Evolutionary conservation across 345 rosid genomes (phyloP).

Genomic region (Aquilaria sinensis): DNA sequence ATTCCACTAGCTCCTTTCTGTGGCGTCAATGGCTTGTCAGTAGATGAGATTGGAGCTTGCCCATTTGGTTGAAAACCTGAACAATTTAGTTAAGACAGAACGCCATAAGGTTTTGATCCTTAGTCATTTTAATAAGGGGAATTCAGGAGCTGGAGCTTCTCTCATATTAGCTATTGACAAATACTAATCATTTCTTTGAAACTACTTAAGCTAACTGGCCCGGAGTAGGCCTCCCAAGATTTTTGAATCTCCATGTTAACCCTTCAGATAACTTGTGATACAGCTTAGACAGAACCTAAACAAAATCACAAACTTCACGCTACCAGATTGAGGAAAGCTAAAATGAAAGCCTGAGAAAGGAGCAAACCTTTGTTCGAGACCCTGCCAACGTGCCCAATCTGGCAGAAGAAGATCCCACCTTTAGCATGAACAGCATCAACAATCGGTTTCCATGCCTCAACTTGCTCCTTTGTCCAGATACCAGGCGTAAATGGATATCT

Average conservation of each 20-base stretch:
- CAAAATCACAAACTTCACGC: too few species aligned
- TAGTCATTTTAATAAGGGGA: not conserved
- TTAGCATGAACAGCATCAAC: slow-evolving; percentile 82
- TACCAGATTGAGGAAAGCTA: too few species aligned
- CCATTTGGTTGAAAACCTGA: slow-evolving; percentile 62
- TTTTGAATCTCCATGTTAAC: too few species aligned
- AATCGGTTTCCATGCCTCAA: slow-evolving; percentile 85
- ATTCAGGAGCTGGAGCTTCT: not conserved
- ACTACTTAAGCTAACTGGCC: too few species aligned
- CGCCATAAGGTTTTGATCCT: too few species aligned
- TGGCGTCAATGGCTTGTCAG: slow-evolving; percentile 50
- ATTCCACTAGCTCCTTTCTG: slow-evolving; percentile 33
- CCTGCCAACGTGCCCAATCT: slow-evolving; percentile 71
- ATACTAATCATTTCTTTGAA: too few species aligned
- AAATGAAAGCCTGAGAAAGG: too few species aligned
- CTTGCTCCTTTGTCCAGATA: slow-evolving; percentile 76
- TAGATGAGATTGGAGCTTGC: slow-evolving; percentile 52
- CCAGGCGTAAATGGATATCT: slow-evolving; percentile 53
- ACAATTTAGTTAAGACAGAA: too few species aligned
- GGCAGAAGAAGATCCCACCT: slow-evolving; percentile 70
- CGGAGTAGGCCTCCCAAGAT: too few species aligned
- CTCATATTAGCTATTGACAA: not conserved
- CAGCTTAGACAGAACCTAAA: too few species aligned
- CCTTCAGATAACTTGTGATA: too few species aligned
- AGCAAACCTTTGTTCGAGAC: slow-evolving; percentile 45